Evolutionary conservation across 805 yeast genomes (phyloP), one percentile per base, ranked within the genome.

Genomic region (Yamadazyma takamatsuzukensis): DNA sequence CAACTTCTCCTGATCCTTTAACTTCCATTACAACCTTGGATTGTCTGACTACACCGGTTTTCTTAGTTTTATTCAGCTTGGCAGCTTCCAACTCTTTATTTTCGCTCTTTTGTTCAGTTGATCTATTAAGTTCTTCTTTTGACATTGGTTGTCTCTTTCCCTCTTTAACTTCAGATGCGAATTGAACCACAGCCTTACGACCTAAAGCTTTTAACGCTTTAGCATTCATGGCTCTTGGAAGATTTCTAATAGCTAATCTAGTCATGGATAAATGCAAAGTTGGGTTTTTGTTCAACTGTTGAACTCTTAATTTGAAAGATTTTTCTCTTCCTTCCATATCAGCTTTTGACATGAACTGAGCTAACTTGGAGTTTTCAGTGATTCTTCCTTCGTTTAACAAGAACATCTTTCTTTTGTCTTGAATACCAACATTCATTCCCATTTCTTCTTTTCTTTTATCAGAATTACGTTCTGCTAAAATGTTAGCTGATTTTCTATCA

Each of bases 371-470:
- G 37, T 77, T 79, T 32, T 80, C 73, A 3, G 88, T 76, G 43
- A 93, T 83, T 48, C 96, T 77, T 51, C 98, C 98, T 69, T 93
- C 98, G 59, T 93, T 89, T 51, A 93, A 68, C 53, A 93, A 65
- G 58, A 78, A 93, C 46, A 89, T 57, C 48, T 84, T 85, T 61
- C 98, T 80, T 57, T 70, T 84, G 55, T 93, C 98, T 48, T 74
- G 79, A 48, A 78, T 86, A 32, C 76, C 76, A 5, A 87, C 83
- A 0, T 83, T 79, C 51, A 84, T 86, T 15, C 97, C 97, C 25
- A 85, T 61, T 0, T 74, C 63, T 54, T 80, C 88, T 43, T 77
- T 76, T 57, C 97, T 75, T 51, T 80, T 80, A 27, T 64, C 68
- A 0, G 88, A 76, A 56, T 84, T 83, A 47, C 76, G 76, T 41